Conservation (phyloP, 2,329 filamentous ascomycete species). For the Colletotrichum noveboracense region DNA sequence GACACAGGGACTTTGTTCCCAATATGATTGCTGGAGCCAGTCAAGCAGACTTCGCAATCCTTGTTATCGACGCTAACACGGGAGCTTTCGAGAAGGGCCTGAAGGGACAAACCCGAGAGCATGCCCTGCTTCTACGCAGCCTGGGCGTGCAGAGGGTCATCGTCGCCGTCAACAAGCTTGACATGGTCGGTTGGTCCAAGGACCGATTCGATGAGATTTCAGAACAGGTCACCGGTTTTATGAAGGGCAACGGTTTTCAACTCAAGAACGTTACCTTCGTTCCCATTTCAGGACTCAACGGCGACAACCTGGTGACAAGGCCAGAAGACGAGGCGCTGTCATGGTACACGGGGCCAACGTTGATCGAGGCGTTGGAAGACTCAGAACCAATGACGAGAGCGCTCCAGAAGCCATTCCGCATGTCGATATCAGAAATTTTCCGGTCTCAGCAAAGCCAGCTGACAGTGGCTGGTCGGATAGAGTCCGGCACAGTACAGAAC, state of each 20-base stretch:
- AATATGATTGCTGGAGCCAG: constrained; percentile 99
- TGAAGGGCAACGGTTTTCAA: constrained; percentile 82
- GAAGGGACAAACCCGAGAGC: constrained; percentile 92
- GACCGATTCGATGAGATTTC: constrained; percentile 85
- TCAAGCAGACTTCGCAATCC: constrained; percentile 92
- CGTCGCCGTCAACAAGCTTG: constrained; percentile 94
- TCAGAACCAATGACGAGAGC: constrained; percentile 76
- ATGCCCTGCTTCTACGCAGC: constrained; percentile 86
- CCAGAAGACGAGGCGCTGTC: constrained; percentile 60
- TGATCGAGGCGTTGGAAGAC: constrained; percentile 85
- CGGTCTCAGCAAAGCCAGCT: constrained; percentile 80
- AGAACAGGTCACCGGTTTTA: constrained; percentile 82
- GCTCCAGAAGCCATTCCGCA: constrained; percentile 78
- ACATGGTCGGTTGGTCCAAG: constrained; percentile 83
- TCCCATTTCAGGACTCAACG: constrained; percentile 86
- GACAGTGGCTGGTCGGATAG: constrained; percentile 85
- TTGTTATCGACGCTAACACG: constrained; percentile 89
- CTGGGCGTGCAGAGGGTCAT: constrained; percentile 89
- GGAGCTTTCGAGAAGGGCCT: constrained; percentile 94
- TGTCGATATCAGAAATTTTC: constrained; percentile 90
- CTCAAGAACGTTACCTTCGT: constrained; percentile 84
- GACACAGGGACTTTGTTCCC: constrained; percentile 94
- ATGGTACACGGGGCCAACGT: constrained; percentile 83
- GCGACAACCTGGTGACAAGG: constrained; percentile 79
- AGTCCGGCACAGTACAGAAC: constrained; percentile 81